A percentile compares a stretch with the other conserved stretches of the same genome.
phyloP scores from a whole-genome alignment of 2,329 filamentous ascomycete genomes.

The Rutstroemia sp. region DNA sequence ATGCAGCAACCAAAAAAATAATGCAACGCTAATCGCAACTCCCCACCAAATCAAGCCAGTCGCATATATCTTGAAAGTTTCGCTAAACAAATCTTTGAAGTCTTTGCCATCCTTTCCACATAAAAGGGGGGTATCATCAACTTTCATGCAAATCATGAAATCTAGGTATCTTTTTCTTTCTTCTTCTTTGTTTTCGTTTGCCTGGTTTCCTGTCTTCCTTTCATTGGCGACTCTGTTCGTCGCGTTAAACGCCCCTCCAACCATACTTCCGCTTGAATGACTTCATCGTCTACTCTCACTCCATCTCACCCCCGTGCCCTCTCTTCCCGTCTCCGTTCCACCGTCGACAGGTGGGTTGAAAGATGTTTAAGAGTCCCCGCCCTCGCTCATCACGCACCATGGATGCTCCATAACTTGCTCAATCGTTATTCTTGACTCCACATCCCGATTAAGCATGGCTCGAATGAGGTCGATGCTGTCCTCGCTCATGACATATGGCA shows the following conservation, averaged over 20 bases:
- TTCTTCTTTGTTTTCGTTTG: background rate
- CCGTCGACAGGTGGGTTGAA: background rate
- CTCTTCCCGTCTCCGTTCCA: background rate
- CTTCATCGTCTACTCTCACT: background rate
- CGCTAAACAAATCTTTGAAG: conserved; percentile 7
- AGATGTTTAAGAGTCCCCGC: background rate
- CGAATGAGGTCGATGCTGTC: conserved; percentile 88
- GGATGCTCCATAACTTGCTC: conserved; percentile 79
- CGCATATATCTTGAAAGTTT: background rate
- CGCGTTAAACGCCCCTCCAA: no score
- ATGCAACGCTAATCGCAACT: background rate
- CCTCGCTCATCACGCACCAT: conserved; percentile 45
- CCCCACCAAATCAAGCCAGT: background rate
- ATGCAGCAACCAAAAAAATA: no score
- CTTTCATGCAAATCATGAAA: conserved; percentile 10
- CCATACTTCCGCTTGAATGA: background rate
- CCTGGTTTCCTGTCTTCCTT: background rate
- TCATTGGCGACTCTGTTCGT: background rate
- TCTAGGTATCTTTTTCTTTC: conserved; percentile 5
- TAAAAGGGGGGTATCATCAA: conserved; percentile 6
- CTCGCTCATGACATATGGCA: conserved; percentile 84
- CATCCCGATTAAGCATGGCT: conserved; percentile 86
- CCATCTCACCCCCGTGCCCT: background rate
- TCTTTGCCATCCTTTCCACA: conserved; percentile 8
- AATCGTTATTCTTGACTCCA: conserved; percentile 76